These are phyloP conservation scores for Calophaca sinica DNA, from an alignment of 306 rosid genomes.

Conservation along the genomic window DNA sequence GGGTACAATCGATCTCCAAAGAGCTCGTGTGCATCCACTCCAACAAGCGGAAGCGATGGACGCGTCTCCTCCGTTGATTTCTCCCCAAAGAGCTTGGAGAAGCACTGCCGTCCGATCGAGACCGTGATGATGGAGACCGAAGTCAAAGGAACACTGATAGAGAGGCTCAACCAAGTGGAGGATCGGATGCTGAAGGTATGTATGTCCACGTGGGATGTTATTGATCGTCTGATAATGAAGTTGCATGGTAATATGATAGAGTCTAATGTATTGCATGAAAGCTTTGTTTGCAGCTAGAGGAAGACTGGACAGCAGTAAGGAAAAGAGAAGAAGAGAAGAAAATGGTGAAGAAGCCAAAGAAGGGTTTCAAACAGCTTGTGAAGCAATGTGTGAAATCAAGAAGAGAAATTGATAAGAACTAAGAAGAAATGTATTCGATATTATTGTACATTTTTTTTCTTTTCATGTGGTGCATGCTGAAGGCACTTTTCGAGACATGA, in stretches of 20 bases:
- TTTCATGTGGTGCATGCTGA: background rate
- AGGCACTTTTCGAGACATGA: too few relatives aligned
- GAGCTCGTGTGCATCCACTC: slow-evolving; percentile 51
- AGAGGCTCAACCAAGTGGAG: slow-evolving; percentile 74
- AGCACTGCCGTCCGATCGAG: slow-evolving; percentile 86
- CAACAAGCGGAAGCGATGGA: slow-evolving; percentile 53
- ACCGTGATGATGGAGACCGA: slow-evolving; percentile 66
- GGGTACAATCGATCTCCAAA: slow-evolving; percentile 50
- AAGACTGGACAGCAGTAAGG: slow-evolving; percentile 48
- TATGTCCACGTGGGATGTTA: slow-evolving; percentile 1
- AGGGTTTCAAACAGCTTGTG: slow-evolving; percentile 63
- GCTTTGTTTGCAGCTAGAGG: slow-evolving; percentile 71
- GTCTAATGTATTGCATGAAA: slow-evolving; percentile 31
- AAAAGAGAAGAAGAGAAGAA: slow-evolving; percentile 49
- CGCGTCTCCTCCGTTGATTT: slow-evolving; percentile 50
- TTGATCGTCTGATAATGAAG: background rate
- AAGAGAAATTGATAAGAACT: slow-evolving; percentile 30
- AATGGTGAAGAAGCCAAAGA: slow-evolving; percentile 40
- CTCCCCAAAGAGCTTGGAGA: slow-evolving; percentile 79
- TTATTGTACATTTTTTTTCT: background rate
- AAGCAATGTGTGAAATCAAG: slow-evolving; percentile 53
- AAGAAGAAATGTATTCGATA: slow-evolving; percentile 5
- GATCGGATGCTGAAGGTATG: slow-evolving; percentile 79
- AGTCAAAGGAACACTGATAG: slow-evolving; percentile 73
- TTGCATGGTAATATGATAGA: background rate